A percentile compares a stretch with the other conserved stretches of the same genome.
Conservation (phyloP, 2,329 filamentous ascomycete species). For the Xylaria digitata region DNA sequence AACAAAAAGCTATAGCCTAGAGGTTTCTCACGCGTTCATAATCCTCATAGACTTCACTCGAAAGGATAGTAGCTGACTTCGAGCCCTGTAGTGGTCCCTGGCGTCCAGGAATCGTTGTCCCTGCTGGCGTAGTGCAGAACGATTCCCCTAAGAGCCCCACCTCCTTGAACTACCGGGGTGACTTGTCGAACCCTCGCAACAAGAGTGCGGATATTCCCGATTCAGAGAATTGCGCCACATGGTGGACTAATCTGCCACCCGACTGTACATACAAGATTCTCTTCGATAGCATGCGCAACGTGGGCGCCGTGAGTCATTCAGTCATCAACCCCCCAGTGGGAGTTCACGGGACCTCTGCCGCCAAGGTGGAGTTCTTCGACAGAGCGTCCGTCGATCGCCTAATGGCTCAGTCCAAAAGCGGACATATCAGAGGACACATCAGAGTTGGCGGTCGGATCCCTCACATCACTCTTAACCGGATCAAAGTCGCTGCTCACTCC, state of each 20-base stretch:
- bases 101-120: neutral
- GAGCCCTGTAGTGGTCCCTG: constrained; percentile 1
- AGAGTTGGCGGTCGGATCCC: constrained; percentile 24
- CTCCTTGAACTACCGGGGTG: constrained; percentile 29
- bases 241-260: constrained; percentile 30
- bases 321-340: constrained; percentile 24
- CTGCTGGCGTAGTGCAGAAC: neutral
- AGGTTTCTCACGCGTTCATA: neutral
- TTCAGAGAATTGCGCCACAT: constrained; percentile 28
- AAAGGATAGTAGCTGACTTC: neutral
- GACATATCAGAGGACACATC: constrained; percentile 12
- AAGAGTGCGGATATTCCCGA: constrained; percentile 26
- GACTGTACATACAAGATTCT: constrained; percentile 28
- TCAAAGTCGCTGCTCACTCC: constrained; percentile 14
- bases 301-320: constrained; percentile 30
- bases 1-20: neutral
- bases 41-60: neutral
- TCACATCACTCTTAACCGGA: constrained; percentile 13
- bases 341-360: constrained; percentile 1
- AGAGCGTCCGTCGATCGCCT: constrained; percentile 28
- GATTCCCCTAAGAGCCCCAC: neutral
- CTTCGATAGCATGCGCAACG: constrained; percentile 34
- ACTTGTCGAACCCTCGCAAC: constrained; percentile 29
- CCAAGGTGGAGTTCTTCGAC: constrained; percentile 35
- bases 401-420: neutral